Percentiles rank a stretch among this genome's conserved stretches.
These are phyloP conservation scores for Tuber umbilicatum DNA, from an alignment of 495 filamentous ascomycete species.

Conservation along the genomic window DNA sequence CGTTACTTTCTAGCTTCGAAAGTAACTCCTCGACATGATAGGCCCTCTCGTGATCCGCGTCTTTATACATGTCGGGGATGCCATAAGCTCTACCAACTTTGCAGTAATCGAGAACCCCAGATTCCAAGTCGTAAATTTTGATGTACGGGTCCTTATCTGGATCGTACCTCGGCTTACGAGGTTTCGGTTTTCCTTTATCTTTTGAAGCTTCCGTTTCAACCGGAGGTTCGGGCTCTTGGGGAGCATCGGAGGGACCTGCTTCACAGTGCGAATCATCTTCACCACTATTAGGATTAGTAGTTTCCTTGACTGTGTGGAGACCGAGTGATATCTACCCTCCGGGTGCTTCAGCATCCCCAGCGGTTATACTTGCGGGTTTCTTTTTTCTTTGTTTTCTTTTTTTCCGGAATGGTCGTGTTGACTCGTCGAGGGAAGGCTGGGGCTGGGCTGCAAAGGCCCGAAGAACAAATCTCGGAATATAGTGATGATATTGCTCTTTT, in stretches of 20 bases:
- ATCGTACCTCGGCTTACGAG: background rate
- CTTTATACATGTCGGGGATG: constrained; percentile 44
- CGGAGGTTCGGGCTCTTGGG: background rate
- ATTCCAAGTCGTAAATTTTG: background rate
- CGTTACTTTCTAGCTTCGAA: constrained; percentile 32
- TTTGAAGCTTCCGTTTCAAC: background rate
- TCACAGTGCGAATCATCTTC: background rate
- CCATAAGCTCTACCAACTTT: constrained; percentile 38
- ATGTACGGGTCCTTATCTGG: constrained; percentile 10
- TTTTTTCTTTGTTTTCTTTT: background rate
- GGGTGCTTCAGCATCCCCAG: background rate
- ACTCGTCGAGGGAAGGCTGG: background rate
- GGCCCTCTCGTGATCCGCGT: constrained; percentile 27
- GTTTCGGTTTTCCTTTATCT: background rate
- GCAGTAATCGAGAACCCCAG: background rate
- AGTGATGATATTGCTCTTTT: constrained; percentile 44
- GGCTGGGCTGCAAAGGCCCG: constrained; percentile 34
- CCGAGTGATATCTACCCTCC: background rate
- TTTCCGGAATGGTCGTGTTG: background rate
- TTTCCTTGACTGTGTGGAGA: background rate
- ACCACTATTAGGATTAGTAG: background rate
- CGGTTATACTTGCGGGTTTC: background rate
- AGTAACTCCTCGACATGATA: constrained; percentile 42
- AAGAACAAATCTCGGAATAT: constrained; percentile 45
- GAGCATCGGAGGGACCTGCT: background rate